Percentiles rank a stretch among this genome's conserved stretches.
phyloP scores from a whole-genome alignment of 208 protist species.

The Phytomonas sp. region DNA sequence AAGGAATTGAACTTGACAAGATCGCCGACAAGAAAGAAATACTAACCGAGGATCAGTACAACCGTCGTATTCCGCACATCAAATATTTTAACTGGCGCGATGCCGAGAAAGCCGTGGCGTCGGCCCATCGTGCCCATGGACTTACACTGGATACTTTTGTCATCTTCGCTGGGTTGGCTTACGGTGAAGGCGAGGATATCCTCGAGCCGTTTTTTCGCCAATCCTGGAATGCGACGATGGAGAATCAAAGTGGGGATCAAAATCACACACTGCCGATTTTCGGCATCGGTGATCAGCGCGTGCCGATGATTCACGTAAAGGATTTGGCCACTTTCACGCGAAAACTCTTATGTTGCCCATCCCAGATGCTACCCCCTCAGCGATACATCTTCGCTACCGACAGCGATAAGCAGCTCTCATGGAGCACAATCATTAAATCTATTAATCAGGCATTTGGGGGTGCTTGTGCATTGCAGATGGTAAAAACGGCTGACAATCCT shows the following conservation, averaged over 20 bases:
- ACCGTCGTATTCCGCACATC: constrained; percentile 87
- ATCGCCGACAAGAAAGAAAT: constrained; percentile 32
- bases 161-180: constrained; percentile 82
- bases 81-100: constrained; percentile 89
- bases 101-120: constrained; percentile 87
- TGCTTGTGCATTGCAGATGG: constrained; percentile 23
- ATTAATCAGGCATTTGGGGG: constrained; percentile 80
- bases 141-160: constrained; percentile 83
- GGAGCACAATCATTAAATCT: constrained; percentile 49
- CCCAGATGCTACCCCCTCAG: constrained; percentile 33
- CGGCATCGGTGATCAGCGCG: constrained; percentile 72
- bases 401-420: constrained; percentile 45
- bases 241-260: constrained; percentile 2
- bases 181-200: constrained; percentile 85
- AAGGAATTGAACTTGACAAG: constrained; percentile 12
- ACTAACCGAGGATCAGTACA: constrained; percentile 91
- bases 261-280: constrained; percentile 64
- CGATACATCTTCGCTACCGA: constrained; percentile 90
- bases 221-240: constrained; percentile 59
- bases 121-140: constrained; percentile 64
- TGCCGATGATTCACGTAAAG: constrained; percentile 89
- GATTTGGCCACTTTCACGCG: constrained; percentile 84
- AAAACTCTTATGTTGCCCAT: constrained; percentile 46
- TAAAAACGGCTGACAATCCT: constrained; percentile 49
- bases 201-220: constrained; percentile 86